Percentiles rank a stretch among this genome's conserved stretches.
phyloP scores from a whole-genome alignment of 495 filamentous ascomycete species.

The Chaetomium fimeti region DNA sequence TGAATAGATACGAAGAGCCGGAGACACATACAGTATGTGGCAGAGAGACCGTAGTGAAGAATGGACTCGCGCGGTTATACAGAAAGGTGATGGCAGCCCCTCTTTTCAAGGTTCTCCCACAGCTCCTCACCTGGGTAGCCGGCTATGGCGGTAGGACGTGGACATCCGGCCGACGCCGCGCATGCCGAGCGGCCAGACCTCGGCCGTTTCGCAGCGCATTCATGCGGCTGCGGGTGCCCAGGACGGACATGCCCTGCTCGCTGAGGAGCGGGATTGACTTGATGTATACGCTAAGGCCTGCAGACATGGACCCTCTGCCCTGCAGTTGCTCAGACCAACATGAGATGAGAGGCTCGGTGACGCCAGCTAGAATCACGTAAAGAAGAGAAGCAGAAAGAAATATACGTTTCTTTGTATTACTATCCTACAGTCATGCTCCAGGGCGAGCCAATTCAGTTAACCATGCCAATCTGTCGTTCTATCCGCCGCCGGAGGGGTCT shows the following conservation, averaged over 20 bases:
- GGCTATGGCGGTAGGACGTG: background rate
- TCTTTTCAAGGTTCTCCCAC: slow-evolving; percentile 4
- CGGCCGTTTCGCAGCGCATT: slow-evolving; percentile 4
- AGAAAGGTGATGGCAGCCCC: slow-evolving; percentile 3
- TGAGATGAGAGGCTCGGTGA: slow-evolving; percentile 2
- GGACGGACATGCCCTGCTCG: slow-evolving; percentile 4
- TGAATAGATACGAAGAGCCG: too few relatives aligned
- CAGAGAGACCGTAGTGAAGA: slow-evolving; percentile 11
- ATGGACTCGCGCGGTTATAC: slow-evolving; percentile 2
- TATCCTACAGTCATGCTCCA: slow-evolving; percentile 20
- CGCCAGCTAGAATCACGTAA: background rate
- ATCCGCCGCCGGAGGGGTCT: slow-evolving; percentile 7
- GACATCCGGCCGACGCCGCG: slow-evolving; percentile 1
- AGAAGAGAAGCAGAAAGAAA: slow-evolving; percentile 10
- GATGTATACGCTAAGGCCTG: slow-evolving; percentile 5
- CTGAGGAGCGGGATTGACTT: slow-evolving; percentile 5
- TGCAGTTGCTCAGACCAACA: background rate
- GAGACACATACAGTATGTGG: slow-evolving; percentile 2
- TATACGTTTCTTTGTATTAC: slow-evolving; percentile 17
- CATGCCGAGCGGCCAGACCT: slow-evolving; percentile 8
- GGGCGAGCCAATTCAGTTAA: slow-evolving; percentile 8
- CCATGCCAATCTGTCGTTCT: slow-evolving; percentile 3
- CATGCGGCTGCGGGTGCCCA: background rate
- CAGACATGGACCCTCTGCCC: slow-evolving; percentile 6
- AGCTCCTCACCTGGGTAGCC: slow-evolving; percentile 3